Evolutionary conservation across 108 stramenopile genomes (phyloP).

Genomic region (Tribonema minus): DNA sequence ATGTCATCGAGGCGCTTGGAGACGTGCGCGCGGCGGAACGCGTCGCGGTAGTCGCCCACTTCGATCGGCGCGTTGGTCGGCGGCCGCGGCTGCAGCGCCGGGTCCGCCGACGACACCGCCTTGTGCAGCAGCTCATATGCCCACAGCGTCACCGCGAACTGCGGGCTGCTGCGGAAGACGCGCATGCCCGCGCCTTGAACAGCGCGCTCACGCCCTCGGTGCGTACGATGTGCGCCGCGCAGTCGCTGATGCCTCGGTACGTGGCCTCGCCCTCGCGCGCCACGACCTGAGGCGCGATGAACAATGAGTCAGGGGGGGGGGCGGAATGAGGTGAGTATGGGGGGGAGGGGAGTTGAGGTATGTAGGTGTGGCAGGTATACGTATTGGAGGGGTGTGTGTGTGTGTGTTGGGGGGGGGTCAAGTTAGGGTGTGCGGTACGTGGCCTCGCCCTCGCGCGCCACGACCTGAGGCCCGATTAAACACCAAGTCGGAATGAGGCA

Average conservation of each 20-base stretch:
- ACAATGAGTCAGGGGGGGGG: too few relatives aligned
- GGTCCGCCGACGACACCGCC: not conserved
- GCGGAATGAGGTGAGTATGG: too few relatives aligned
- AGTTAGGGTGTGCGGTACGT: too few relatives aligned
- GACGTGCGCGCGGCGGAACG: constrained; percentile 28
- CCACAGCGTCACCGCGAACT: constrained; percentile 62
- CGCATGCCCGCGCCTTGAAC: constrained; percentile 56
- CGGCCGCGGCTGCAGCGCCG: constrained; percentile 6
- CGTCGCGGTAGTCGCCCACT: constrained; percentile 26
- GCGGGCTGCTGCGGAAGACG: constrained; percentile 54
- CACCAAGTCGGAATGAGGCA: too few relatives aligned
- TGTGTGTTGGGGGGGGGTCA: too few relatives aligned
- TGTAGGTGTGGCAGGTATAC: too few relatives aligned
- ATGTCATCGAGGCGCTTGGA: not conserved
- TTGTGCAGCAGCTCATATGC: constrained; percentile 54
- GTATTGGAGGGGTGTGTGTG: too few relatives aligned
- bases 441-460: constrained; percentile 48
- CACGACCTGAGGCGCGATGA: constrained; percentile 11
- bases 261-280: constrained; percentile 47
- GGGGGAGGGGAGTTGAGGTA: too few relatives aligned
- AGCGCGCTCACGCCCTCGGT: constrained; percentile 58
- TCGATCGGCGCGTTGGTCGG: constrained; percentile 53
- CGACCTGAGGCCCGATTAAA: constrained; percentile 5
- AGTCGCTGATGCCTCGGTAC: constrained; percentile 58
- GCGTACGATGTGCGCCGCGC: constrained; percentile 45